Evolutionary conservation across 352 stramenopile genomes (phyloP).

Genomic region (Aphanomyces invadans): DNA sequence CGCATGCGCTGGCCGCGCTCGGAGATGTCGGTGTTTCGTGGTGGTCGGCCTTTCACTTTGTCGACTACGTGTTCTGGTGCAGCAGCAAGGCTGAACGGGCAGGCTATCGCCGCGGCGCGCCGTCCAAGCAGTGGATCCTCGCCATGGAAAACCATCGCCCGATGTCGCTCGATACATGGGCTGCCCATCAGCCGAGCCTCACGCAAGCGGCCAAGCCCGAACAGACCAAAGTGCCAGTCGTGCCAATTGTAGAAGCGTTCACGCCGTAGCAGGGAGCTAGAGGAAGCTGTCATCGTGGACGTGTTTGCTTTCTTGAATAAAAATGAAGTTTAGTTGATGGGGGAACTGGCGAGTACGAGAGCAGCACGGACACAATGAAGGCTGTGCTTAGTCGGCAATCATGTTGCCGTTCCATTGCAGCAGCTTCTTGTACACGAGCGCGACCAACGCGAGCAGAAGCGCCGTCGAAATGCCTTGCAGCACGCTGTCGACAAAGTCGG

Average conservation of each 20-base stretch:
- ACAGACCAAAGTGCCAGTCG: neutral
- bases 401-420: conserved; percentile 51
- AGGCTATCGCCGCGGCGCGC: too few relatives aligned
- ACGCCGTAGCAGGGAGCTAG: neutral
- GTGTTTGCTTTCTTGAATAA: too few relatives aligned
- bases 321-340: too few relatives aligned
- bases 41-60: conserved; percentile 12
- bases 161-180: neutral
- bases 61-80: conserved; percentile 2
- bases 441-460: conserved; percentile 59
- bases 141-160: neutral
- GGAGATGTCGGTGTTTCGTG: neutral
- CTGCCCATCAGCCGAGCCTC: neutral
- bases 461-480: conserved; percentile 62
- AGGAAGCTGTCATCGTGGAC: too few relatives aligned
- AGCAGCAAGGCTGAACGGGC: neutral
- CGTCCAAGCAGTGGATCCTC: neutral
- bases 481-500: conserved; percentile 47
- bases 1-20: neutral
- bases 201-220: neutral
- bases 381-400: conserved; percentile 5
- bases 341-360: too few relatives aligned
- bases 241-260: neutral
- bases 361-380: too few relatives aligned
- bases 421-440: conserved; percentile 73